phyloP scores from a whole-genome alignment of 495 filamentous ascomycete genomes.

The Aspergillus mulundensis region DNA sequence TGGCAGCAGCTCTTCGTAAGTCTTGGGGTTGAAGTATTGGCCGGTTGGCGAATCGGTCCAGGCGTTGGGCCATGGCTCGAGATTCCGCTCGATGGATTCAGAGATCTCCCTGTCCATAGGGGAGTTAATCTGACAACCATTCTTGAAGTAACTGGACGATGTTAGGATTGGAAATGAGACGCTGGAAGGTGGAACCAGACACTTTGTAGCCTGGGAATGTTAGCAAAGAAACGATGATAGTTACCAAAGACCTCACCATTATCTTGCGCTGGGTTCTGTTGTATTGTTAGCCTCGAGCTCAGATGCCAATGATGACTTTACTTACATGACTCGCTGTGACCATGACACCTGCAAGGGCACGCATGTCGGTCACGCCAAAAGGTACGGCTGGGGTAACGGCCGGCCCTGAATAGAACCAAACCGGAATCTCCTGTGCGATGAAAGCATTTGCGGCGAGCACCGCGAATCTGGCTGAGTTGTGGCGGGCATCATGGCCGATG shows the following conservation, averaged over 20 bases:
- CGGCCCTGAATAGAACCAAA: constrained; percentile 54
- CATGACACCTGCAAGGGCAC: constrained; percentile 65
- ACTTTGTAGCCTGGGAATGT: constrained; percentile 62
- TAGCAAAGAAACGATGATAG: neutral
- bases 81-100: constrained; percentile 53
- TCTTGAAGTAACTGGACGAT: constrained; percentile 52
- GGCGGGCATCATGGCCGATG: constrained; percentile 64
- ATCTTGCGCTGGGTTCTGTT: constrained; percentile 61
- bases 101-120: constrained; percentile 62
- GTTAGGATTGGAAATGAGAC: constrained; percentile 13
- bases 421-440: constrained; percentile 54
- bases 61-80: constrained; percentile 47
- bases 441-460: constrained; percentile 63
- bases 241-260: constrained; percentile 42
- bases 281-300: constrained; percentile 15
- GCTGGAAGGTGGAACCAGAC: constrained; percentile 23
- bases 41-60: constrained; percentile 49
- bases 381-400: constrained; percentile 67
- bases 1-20: constrained; percentile 36
- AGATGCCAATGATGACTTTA: neutral
- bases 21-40: constrained; percentile 36
- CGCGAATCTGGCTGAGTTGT: constrained; percentile 64
- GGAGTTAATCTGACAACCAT: constrained; percentile 67
- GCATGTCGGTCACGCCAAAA: constrained; percentile 55
- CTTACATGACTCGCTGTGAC: constrained; percentile 64